These are phyloP conservation scores for Metarhizium guizhouense DNA, from an alignment of 2,329 filamentous ascomycete species.

Conservation along the genomic window DNA sequence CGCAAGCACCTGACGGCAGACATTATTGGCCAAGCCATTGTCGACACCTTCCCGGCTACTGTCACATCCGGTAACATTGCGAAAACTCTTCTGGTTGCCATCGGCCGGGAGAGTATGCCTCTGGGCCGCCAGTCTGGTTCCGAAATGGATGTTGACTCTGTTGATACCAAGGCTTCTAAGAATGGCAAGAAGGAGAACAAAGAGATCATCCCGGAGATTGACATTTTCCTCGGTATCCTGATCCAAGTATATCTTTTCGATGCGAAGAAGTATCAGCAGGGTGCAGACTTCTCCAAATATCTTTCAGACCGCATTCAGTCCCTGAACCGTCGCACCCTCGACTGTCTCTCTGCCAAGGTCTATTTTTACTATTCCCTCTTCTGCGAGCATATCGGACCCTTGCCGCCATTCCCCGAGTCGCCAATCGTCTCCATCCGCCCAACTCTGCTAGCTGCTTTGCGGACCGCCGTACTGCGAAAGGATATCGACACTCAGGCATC, in stretches of 20 bases:
- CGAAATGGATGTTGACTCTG: conserved; percentile 65
- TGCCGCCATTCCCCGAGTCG: conserved; percentile 82
- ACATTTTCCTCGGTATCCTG: conserved; percentile 81
- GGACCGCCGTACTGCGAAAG: conserved; percentile 93
- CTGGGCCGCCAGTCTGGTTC: conserved; percentile 48
- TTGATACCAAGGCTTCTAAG: conserved; percentile 46
- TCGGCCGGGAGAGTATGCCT: conserved; percentile 57
- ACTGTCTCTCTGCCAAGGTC: conserved; percentile 86
- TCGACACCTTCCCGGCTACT: conserved; percentile 63
- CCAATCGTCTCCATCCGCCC: conserved; percentile 81
- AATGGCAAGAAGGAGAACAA: conserved; percentile 60
- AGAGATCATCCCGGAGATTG: conserved; percentile 77
- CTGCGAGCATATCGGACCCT: conserved; percentile 79
- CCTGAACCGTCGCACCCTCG: conserved; percentile 86
- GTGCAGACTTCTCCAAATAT: conserved; percentile 74
- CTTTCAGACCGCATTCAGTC: conserved; percentile 78
- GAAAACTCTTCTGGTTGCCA: conserved; percentile 59
- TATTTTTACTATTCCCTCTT: conserved; percentile 98
- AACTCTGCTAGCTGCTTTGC: conserved; percentile 75
- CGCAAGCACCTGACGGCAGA: conserved; percentile 83
- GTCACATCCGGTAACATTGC: conserved; percentile 54
- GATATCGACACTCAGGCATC: conserved; percentile 96
- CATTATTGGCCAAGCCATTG: conserved; percentile 71
- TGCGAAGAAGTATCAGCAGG: conserved; percentile 68
- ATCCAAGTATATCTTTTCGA: conserved; percentile 85